Evolutionary conservation across 176 grass and related monocot genomes (phyloP), one percentile per base, ranked within the genome.

Genomic region (Hsuehochloa calcarea): DNA sequence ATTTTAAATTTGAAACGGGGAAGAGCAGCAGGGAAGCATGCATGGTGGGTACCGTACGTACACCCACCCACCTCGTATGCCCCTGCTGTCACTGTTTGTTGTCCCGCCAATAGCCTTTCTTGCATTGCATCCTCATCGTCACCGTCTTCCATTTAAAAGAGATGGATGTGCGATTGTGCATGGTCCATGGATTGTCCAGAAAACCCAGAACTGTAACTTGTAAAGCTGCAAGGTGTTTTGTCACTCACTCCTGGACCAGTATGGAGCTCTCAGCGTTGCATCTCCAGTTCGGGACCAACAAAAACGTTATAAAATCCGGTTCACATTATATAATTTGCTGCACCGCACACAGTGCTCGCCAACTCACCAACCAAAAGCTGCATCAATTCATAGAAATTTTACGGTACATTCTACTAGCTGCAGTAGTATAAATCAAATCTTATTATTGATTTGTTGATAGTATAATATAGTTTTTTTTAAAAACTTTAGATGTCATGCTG

Each of bases 211-310:
- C 65, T 40, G 65, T 70, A 81, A 43, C 34, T 29, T 23, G 70
- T 56, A 50, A 65, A 11, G 41, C 29, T 70, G 75, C 41, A 60
- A 19, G 14, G 14, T 11, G 65, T 37, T n/a, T 0, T 7, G 50
- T 68, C 31, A 37, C 51, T 27, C 22, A 23, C 72, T 12, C 11
- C 38, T 64, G 69, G 70, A 84, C 81, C 81, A 63, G 81, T 13
- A 47, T 55, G 34, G 69, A 65, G 40, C 4, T 74, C 37, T 51
- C 66, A 17, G 74, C 22, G 84, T 50, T 37, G 16, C 54, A 40
- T 71, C 65, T 62, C 38, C 64, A 5, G 77, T n/a, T n/a, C 25
- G 59, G 77, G 61, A 87, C 49, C 78, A 38, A 20, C 16, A n/a
- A 66, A 75, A 26, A 35, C 54, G 49, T 1, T 58, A 20, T 31